Conservation (phyloP, 345 rosid species). For the Eucalyptus cloeziana region DNA sequence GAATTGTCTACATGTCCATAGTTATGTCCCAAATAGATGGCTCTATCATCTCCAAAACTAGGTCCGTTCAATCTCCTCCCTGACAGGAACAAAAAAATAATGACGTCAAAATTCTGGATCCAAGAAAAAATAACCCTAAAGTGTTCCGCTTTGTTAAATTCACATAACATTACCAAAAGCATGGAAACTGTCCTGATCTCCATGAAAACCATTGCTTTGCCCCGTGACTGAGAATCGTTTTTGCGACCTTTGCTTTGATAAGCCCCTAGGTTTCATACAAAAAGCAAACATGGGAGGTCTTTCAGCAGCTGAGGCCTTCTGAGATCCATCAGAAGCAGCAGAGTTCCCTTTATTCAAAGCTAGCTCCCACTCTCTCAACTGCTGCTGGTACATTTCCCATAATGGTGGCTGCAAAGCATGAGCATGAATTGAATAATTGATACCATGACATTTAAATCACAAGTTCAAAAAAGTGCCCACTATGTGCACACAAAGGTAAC, state of each 20-base stretch:
- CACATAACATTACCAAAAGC: conserved; percentile 15
- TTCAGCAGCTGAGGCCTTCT: conserved; percentile 33
- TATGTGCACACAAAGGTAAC: not conserved
- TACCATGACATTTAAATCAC: not conserved
- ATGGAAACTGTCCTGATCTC: conserved; percentile 51
- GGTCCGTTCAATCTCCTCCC: conserved; percentile 71
- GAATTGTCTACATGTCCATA: conserved; percentile 55
- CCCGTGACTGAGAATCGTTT: conserved; percentile 54
- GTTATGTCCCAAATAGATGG: conserved; percentile 26
- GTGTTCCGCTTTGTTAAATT: not conserved
- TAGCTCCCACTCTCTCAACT: conserved; percentile 77
- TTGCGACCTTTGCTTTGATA: conserved; percentile 87
- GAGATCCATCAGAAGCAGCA: conserved; percentile 27
- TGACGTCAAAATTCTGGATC: not conserved
- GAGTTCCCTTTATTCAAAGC: conserved; percentile 29
- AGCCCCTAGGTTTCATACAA: conserved; percentile 91
- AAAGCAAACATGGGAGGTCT: conserved; percentile 96
- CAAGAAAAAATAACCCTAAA: not conserved
- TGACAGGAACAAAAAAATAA: conserved; percentile 6
- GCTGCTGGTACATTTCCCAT: conserved; percentile 85
- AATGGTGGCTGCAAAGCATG: conserved; percentile 50
- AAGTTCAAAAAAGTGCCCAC: not conserved
- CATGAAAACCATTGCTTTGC: conserved; percentile 29
- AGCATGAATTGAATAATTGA: not conserved
- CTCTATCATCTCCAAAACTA: conserved; percentile 62